phyloP scores from a whole-genome alignment of 2,329 filamentous ascomycete species.

The Pestalotiopsis sp. region DNA sequence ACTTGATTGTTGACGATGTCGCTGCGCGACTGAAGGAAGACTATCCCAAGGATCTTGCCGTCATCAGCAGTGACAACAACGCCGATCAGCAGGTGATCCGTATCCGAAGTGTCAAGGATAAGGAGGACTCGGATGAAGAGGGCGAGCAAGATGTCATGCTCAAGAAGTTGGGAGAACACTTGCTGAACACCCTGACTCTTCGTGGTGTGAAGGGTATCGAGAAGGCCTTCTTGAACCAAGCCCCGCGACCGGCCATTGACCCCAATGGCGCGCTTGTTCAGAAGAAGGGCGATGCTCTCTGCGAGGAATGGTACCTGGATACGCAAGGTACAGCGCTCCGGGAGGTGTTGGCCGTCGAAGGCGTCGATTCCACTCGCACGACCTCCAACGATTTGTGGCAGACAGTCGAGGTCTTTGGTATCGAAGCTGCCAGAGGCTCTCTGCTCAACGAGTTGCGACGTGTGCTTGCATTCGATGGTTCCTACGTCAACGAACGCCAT shows the following conservation, averaged over 20 bases:
- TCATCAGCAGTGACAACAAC: slow-evolving; percentile 98
- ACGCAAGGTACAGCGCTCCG: slow-evolving; percentile 89
- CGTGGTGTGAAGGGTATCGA: slow-evolving; percentile 90
- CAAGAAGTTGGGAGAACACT: slow-evolving; percentile 87
- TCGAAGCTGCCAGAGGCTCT: slow-evolving; percentile 88
- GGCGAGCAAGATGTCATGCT: slow-evolving; percentile 90
- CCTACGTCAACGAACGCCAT: slow-evolving; percentile 98
- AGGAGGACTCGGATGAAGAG: slow-evolving; percentile 72
- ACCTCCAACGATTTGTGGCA: slow-evolving; percentile 97
- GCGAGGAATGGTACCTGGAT: slow-evolving; percentile 94
- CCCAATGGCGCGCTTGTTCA: slow-evolving; percentile 75
- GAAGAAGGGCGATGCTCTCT: slow-evolving; percentile 72
- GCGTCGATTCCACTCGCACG: slow-evolving; percentile 83
- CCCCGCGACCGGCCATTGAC: slow-evolving; percentile 67
- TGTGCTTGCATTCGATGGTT: slow-evolving; percentile 97
- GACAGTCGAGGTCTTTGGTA: slow-evolving; percentile 91
- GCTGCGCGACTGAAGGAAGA: slow-evolving; percentile 87
- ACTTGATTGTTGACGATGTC: slow-evolving; percentile 87
- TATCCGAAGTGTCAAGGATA: slow-evolving; percentile 77
- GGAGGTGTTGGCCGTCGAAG: slow-evolving; percentile 82
- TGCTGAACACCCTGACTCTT: slow-evolving; percentile 87
- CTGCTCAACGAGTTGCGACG: slow-evolving; percentile 87
- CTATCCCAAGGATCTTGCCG: slow-evolving; percentile 81
- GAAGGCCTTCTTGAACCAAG: slow-evolving; percentile 89
- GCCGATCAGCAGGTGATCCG: slow-evolving; percentile 94